Evolutionary conservation across 176 grass and related monocot genomes (phyloP), one percentile per base, ranked within the genome.

Genomic region (Secale cereale): DNA sequence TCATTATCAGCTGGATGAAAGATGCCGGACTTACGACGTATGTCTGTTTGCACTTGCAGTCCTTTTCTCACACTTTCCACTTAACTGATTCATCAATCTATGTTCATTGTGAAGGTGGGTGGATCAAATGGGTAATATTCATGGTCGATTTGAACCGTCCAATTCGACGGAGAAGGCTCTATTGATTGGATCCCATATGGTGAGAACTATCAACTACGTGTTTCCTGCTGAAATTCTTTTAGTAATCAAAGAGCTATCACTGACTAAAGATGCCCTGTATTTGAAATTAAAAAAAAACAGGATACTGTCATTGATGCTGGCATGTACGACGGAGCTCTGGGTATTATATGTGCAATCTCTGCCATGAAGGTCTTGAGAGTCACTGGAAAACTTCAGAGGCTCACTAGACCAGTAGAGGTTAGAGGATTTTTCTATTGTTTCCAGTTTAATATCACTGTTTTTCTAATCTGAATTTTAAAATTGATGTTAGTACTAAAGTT

Each of bases 301-400:
- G 93, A 98, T 62, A 98, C 93, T 77, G 96, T 98, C 2, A 87
- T 95, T 83, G 96, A 98, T 92, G 96, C 96, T 48, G 91, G 96
- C 62, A 98, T 90, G 83, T 98, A 95, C 70, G 96, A 98, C 17
- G 96, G 96, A 68, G 40, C 89, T 60, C 23, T 98, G 86, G 96
- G 91, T 26, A 90, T 95, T 70, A 87, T 98, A 13, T 95, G 37
- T 54, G 89, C 93, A 56, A 98, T 98, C 68, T 95, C 93, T 69
- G 93, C 96, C n/a, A 35, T 98, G 45, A 98, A 98, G 78, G 96
- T 88, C 87, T 92, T 98, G 57, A 98, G 87, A 83, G 76, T 81
- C 36, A 84, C 79, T 26, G 89, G 87, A 57, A 98, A 94, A 33
- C 81, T 94, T 75, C 66, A 89, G 46, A 95, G 92, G 91, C 77